Evolutionary conservation across 2,329 filamentous ascomycete species (phyloP), one percentile per base, ranked within the genome.

Genomic region (Huntiella abstrusa): DNA sequence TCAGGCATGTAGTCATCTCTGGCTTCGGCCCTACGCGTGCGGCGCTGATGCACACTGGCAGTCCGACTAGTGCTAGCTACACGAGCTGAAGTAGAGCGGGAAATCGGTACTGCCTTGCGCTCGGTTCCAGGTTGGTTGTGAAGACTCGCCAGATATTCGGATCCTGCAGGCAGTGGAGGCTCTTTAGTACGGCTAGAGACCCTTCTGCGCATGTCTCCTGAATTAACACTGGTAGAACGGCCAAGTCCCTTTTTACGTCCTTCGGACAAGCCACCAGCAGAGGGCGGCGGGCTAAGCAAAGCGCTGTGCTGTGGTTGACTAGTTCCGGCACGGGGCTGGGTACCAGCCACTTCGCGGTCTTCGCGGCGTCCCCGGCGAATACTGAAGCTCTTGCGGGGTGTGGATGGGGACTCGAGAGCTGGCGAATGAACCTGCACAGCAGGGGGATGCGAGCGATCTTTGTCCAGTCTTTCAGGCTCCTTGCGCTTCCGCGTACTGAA

Each of bases 181-280:
- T 86, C 80, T 33, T 64, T 59, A 13, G 67, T 61, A 41, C 67
- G 56, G 53, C 60, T 58, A 53, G 68, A 55, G n/a, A 58, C 57
- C 15, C 82, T 75, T 51, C 82, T 69, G 51, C 83, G 73, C 51
- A 84, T 77, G 52, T 93, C 86, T 22, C 80, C 84, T 2, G 84
- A 91, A 56, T 87, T 93, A 46, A 95, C 87, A 57, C 87, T 95
- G 6, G 88, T 86, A 5, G 86, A 94, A 51, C 88, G 75, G 33
- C 83, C 84, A 13, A 95, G 66, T 7, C 77, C 78, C 53, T 81
- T 81, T 41, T 73, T 77, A 45, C 71, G 71, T 39, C 73, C 71
- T 15, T 75, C 67, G 42, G 64, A 64, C 46, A 60, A 56, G 22
- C 63, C 73, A 35, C 76, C 77, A 15, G 71, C 69, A 5, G 77